A percentile compares a stretch with the other conserved stretches of the same genome.
Conservation (phyloP, 768 basidiomycete genomes). For the Tricholoma saponaceum region DNA sequence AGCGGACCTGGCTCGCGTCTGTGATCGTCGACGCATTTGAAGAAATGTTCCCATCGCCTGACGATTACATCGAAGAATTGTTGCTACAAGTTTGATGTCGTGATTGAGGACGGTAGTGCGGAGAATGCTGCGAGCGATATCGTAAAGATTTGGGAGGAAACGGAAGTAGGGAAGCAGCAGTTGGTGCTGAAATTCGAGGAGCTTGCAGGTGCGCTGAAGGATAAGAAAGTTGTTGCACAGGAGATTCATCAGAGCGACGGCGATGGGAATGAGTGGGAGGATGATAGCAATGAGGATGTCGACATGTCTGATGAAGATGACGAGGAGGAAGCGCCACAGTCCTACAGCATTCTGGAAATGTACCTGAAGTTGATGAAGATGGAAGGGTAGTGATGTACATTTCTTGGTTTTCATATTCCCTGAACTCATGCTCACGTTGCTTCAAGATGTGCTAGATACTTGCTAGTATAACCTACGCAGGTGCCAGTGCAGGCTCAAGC, state of each 20-base stretch:
- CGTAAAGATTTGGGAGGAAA: slow-evolving; percentile 62
- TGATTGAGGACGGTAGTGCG: slow-evolving; percentile 82
- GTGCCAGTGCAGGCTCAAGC: too few species aligned
- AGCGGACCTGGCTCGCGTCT: slow-evolving; percentile 86
- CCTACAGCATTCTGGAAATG: slow-evolving; percentile 39
- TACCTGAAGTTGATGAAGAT: slow-evolving; percentile 85
- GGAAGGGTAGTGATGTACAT: slow-evolving; percentile 39
- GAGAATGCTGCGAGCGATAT: slow-evolving; percentile 71
- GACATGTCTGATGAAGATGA: slow-evolving; percentile 48
- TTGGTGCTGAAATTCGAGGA: slow-evolving; percentile 60
- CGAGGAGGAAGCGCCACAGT: slow-evolving; percentile 54
- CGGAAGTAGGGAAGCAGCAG: slow-evolving; percentile 38
- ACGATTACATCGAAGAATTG: slow-evolving; percentile 78
- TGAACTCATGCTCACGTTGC: not conserved
- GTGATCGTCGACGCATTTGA: slow-evolving; percentile 80
- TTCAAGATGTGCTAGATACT: not conserved
- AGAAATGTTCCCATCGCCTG: slow-evolving; percentile 41
- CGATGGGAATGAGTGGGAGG: slow-evolving; percentile 38
- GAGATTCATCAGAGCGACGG: slow-evolving; percentile 37
- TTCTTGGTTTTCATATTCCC: not conserved
- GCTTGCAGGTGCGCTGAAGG: slow-evolving; percentile 52
- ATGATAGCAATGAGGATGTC: slow-evolving; percentile 29
- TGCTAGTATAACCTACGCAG: too few species aligned
- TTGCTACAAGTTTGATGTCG: slow-evolving; percentile 80
- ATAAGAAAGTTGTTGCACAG: slow-evolving; percentile 50